These are phyloP conservation scores for Paralagenidium karlingii DNA, from an alignment of 352 stramenopile species.

Conservation along the genomic window DNA sequence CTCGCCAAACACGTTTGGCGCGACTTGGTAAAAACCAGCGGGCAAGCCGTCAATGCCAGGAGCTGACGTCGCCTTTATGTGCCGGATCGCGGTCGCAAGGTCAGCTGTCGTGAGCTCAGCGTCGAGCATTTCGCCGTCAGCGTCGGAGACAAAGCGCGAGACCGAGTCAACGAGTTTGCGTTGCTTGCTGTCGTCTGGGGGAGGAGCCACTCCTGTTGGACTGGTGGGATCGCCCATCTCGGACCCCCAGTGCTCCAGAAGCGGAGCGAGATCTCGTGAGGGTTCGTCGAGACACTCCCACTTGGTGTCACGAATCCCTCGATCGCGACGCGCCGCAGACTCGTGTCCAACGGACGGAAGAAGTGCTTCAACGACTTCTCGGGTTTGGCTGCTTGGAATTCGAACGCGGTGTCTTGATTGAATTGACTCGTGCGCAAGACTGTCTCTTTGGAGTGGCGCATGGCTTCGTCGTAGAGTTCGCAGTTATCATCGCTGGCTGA, in stretches of 20 bases:
- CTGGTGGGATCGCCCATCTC: slow-evolving; percentile 3
- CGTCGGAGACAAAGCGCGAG: neutral
- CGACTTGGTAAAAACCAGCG: slow-evolving; percentile 11
- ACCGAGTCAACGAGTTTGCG: neutral
- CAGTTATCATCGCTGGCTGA: neutral
- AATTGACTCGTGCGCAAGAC: slow-evolving; percentile 3
- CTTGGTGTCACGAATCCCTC: slow-evolving; percentile 3
- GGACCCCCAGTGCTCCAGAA: slow-evolving; percentile 5
- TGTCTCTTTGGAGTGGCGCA: slow-evolving; percentile 1
- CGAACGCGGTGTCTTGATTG: slow-evolving; percentile 8
- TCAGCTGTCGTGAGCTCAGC: neutral
- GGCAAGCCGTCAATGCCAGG: slow-evolving; percentile 3
- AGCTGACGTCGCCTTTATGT: neutral
- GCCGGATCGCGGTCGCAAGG: neutral
- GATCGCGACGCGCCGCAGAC: slow-evolving; percentile 1
- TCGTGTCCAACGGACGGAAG: slow-evolving; percentile 5
- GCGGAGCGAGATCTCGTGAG: slow-evolving; percentile 2
- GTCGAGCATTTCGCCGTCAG: neutral
- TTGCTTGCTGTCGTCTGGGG: neutral
- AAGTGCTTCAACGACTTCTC: slow-evolving; percentile 5
- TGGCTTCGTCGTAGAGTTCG: neutral
- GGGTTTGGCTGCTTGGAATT: slow-evolving; percentile 1
- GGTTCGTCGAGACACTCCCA: slow-evolving; percentile 6
- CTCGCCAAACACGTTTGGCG: slow-evolving; percentile 8
- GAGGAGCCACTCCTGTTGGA: slow-evolving; percentile 1